phyloP scores from a whole-genome alignment of 2,329 filamentous ascomycete species.

The Colletotrichum melonis region DNA sequence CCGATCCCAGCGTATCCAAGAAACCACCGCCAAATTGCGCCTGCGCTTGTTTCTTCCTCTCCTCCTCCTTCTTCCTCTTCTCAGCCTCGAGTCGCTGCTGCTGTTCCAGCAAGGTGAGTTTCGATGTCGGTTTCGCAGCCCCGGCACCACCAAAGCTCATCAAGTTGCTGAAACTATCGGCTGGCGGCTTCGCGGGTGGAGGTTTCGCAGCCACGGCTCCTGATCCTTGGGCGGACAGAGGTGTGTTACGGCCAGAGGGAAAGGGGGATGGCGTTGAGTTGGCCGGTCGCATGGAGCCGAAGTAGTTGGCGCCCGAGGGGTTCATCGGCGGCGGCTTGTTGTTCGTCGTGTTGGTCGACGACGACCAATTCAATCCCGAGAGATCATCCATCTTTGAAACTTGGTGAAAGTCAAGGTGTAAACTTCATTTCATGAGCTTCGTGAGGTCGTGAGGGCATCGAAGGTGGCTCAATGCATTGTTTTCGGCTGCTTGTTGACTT shows the following conservation, averaged over 20 bases:
- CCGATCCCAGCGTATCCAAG: slow-evolving; percentile 78
- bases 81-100: slow-evolving; percentile 75
- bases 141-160: slow-evolving; percentile 67
- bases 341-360: slow-evolving; percentile 47
- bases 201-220: slow-evolving; percentile 56
- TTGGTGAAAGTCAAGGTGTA: slow-evolving; percentile 11
- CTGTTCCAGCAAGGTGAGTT: slow-evolving; percentile 82
- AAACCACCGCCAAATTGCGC: slow-evolving; percentile 82
- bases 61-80: slow-evolving; percentile 78
- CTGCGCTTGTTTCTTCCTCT: slow-evolving; percentile 77
- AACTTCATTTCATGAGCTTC: slow-evolving; percentile 33
- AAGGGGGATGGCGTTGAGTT: slow-evolving; percentile 67
- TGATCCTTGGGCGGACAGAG: slow-evolving; percentile 62
- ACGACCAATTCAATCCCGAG: slow-evolving; percentile 69
- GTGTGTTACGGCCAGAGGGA: slow-evolving; percentile 66
- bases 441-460: slow-evolving; percentile 33
- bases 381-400: slow-evolving; percentile 68
- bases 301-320: slow-evolving; percentile 54
- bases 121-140: slow-evolving; percentile 71
- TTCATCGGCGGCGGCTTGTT: slow-evolving; percentile 58
- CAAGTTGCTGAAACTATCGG: slow-evolving; percentile 84
- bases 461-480: slow-evolving; percentile 31
- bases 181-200: slow-evolving; percentile 61
- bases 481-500: slow-evolving; percentile 26
- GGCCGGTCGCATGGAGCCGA: slow-evolving; percentile 64